Base-by-base conservation (phyloP, 139 green algal species). In the Tetraselmis striata region DNA sequence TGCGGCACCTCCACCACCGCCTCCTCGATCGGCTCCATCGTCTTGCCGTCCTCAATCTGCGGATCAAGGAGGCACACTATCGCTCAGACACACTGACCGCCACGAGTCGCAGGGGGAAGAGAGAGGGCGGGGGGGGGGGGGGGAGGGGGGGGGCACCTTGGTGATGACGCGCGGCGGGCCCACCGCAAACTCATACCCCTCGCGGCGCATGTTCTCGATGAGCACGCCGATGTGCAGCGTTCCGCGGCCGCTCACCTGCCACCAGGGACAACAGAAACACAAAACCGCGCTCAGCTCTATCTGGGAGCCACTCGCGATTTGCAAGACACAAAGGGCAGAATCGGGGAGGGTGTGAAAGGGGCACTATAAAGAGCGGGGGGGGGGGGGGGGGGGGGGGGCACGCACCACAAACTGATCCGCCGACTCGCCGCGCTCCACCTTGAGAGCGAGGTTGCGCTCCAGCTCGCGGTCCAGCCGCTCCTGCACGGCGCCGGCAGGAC, bases 151-250 rank as follows among this genome's bases (percentile, higher is more conserved):
- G n/a, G n/a, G n/a, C n/a, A n/a, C n/a, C n/a, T n/a, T n/a, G n/a
- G n/a, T n/a, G n/a, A n/a, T n/a, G n/a, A n/a, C n/a, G n/a, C n/a
- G n/a, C 78, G 96, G 96, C 1, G 96, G 94, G 28, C 96, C 96
- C 30, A 97, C 94, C 84, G 93, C 90, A 84, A 97, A 96, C 89
- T 97, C 94, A 81, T 91, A 94, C 28, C 93, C 93, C 88, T 98
- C 94, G 1, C 94, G 84, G 2, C 95, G 85, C 97, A 99, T 99
- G 87, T 95, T 98, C 92, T 99, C 97, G 83, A 99, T 99, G 11
- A 99, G 92, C 83, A 99, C 98, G 78, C 92, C 90, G 77, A 97
- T 89, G 82, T 92, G 89, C 29, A 93, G 82, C 67, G 86, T 85
- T 24, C 74, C 74, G 31, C 79, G 11, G 75, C 75, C 75, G 24